Conservation (phyloP, 176 grass and related monocot species). For the Ampelocalamus luodianensis region DNA sequence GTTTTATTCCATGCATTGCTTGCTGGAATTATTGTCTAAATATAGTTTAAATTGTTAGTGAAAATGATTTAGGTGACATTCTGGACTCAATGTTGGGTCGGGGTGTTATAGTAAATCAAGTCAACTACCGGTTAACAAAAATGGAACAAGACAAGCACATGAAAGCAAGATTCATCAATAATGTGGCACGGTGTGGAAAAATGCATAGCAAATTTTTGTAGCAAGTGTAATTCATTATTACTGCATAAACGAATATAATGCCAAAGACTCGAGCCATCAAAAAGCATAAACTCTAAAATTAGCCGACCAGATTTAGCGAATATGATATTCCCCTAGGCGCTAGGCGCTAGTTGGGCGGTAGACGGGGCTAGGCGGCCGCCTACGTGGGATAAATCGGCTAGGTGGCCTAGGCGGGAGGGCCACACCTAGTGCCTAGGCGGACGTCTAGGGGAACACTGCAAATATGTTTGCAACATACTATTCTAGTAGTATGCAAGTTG, state of each 20-base stretch:
- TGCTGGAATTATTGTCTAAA: too few species aligned
- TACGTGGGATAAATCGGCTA: too few species aligned
- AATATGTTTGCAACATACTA: neutral
- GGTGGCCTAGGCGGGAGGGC: too few species aligned
- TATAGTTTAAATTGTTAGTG: too few species aligned
- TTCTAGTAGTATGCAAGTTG: neutral
- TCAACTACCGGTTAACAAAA: neutral
- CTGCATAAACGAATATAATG: neutral
- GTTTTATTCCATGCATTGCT: too few species aligned
- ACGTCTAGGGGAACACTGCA: neutral
- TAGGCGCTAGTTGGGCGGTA: too few species aligned
- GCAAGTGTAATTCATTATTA: neutral
- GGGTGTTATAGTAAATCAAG: neutral
- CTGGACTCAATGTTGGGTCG: too few species aligned
- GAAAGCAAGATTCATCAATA: slow-evolving; percentile 5
- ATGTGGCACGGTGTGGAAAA: neutral
- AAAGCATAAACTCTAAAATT: slow-evolving; percentile 10
- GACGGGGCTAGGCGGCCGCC: too few species aligned
- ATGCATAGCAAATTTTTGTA: slow-evolving; percentile 4
- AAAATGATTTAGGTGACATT: too few species aligned
- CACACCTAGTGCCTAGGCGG: too few species aligned
- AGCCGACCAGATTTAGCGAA: neutral
- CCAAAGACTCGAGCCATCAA: neutral
- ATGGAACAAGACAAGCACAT: neutral
- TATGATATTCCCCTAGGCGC: too few species aligned